Percentiles rank a stretch among this genome's conserved stretches.
These are phyloP conservation scores for Kodamaea sp. DNA, from an alignment of 1,139 yeast genomes.

Conservation along the genomic window DNA sequence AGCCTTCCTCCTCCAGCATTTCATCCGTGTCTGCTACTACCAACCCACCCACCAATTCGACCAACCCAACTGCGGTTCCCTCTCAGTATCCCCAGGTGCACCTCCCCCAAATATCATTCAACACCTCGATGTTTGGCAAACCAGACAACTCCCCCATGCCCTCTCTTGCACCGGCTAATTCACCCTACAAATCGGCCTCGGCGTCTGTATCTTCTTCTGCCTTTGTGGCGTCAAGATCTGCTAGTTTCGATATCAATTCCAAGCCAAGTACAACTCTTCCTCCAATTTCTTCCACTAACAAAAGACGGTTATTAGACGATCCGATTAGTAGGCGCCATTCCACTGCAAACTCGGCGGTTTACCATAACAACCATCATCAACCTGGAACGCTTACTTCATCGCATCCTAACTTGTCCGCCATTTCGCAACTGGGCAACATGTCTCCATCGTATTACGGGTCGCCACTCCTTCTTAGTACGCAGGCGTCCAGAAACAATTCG, in stretches of 20 bases:
- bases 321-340: conserved; percentile 19
- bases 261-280: conserved; percentile 10
- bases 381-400: conserved; percentile 11
- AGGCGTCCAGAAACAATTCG: conserved; percentile 39
- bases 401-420: conserved; percentile 15
- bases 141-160: conserved; percentile 7
- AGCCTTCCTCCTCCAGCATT: conserved; percentile 1
- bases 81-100: conserved; percentile 14
- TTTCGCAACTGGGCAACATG: conserved; percentile 19
- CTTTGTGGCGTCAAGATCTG: conserved; percentile 22
- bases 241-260: conserved; percentile 34
- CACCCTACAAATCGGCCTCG: conserved; percentile 10
- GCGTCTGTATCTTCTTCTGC: conserved; percentile 11
- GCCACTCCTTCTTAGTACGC: conserved; percentile 31
- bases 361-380: conserved; percentile 7
- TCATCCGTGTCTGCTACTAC: no score
- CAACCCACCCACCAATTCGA: no score
- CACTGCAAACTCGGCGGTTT: conserved; percentile 13
- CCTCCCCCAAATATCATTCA: conserved; percentile 30
- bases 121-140: conserved; percentile 41
- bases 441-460: conserved; percentile 33
- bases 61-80: conserved; percentile 4
- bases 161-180: conserved; percentile 1
- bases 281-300: conserved; percentile 16
- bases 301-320: conserved; percentile 18